Evolutionary conservation across 805 yeast species (phyloP), one percentile per base, ranked within the genome.

Genomic region (Metschnikowia peoriensis): DNA sequence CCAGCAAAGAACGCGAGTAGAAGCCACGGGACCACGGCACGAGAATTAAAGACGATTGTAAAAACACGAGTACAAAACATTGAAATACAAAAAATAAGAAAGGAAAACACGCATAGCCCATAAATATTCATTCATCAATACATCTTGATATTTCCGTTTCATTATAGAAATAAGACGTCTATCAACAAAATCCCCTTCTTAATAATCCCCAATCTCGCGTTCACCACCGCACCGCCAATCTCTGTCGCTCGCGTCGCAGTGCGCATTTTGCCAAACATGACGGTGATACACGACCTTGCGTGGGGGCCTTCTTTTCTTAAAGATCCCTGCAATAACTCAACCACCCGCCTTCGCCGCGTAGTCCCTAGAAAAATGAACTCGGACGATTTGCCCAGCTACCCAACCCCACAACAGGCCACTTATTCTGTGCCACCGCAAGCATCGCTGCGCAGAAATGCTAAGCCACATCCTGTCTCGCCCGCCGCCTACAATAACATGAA

Each of bases 361-460:
- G 44, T 15, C 41, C 41, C 22, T 35, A 38, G 11, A 32, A 37
- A 16, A 40, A 60, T 60, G 63, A 50, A 50, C 43, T 49, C 63
- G 15, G 59, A 75, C 65, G 79, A 75, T 38, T 64, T 75, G 58
- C 80, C 80, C 22, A 60, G 67, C 61, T 73, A 72, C 58, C 80
- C 79, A 6, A 75, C 80, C 28, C 80, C 79, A 1, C 74, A 68
- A 47, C 78, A 75, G 62, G 77, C 76, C 7, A 65, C 75, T 6
- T 57, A 60, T 45, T 47, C 51, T 27, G 41, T 54, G 32, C 55
- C 56, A 38, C 28, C 54, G 50, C 60, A 46, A 42, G 40, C 35
- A 16, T 39, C 22, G 5, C 44, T 16, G 47, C 53, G 53, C 44
- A 22, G 53, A 22, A 8, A 22, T 22, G 38, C 43, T 28, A 44